Base-by-base conservation (phyloP, 2,329 filamentous ascomycete genomes). In the Penicillium psychrosexuale region DNA sequence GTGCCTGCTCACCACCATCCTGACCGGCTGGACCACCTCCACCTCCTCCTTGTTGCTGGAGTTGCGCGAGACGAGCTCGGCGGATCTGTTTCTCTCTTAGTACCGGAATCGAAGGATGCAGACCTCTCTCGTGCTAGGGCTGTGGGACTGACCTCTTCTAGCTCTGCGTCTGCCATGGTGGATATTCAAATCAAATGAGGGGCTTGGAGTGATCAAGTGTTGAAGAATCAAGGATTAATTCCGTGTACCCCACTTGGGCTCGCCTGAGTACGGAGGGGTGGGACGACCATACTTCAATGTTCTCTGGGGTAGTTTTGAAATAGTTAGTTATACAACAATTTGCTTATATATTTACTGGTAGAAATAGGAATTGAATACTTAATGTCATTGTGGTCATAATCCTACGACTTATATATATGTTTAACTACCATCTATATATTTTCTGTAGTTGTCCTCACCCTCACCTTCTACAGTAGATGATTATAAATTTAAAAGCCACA, bases 21-120 rank as follows among this genome's bases (percentile, higher is more conserved):
- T 77, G 79, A 57, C 76, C 75, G 38, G 74, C 74, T 55, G 76
- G 76, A 47, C 77, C 72, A 56, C 77, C 76, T 42, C 47, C 47
- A 57, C 78, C 76, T 44, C 76, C 76, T 55, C 80, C 81, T 57
- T 84, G 81, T 66, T 91, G 83, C 75, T 95, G 94, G 63, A 97
- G 87, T 78, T 99, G 92, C 75, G 93, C 90, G 51, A 97, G 86
- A 60, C 94, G 91, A 68, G 93, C 93, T 75, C 90, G 89, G 72
- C 93, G 83, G 71, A 97, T 97, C 88, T 96, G 69, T 43, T 51
- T 45, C 36, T 48, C 13, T 49, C 11, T 64, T 31, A 62, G 51
- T 36, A 50, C 11, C 2, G 7, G 9, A 7, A 8, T 27, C 8
- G 19, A 38, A 27, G 28, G 27, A n/a, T 12, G 13, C 17, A 22